Percentiles rank a stretch among this genome's conserved stretches.
These are phyloP conservation scores for Phaeosphaeriaceae sp. DNA, from an alignment of 2,329 filamentous ascomycete genomes.

Conservation along the genomic window DNA sequence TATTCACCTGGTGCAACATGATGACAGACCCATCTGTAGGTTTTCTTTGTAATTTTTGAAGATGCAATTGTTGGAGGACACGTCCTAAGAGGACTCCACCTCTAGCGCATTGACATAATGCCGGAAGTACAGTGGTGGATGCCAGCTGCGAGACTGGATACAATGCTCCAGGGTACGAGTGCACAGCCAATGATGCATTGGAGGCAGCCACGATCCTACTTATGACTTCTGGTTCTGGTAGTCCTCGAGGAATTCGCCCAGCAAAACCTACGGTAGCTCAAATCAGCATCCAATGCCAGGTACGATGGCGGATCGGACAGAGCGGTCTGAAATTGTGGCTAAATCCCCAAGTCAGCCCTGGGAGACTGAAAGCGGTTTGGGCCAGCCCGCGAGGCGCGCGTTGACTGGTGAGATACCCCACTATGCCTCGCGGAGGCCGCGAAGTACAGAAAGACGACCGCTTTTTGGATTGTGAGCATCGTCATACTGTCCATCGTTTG, in stretches of 20 bases:
- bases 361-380: slow-evolving; percentile 1
- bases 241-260: background rate
- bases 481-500: slow-evolving; percentile 22
- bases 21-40: no score
- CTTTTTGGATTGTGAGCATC: slow-evolving; percentile 18
- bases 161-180: no score
- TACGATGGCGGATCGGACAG: slow-evolving; percentile 10
- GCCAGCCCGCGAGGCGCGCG: slow-evolving; percentile 4
- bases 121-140: no score
- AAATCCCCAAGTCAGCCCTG: slow-evolving; percentile 7
- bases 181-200: no score
- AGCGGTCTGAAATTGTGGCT: slow-evolving; percentile 27
- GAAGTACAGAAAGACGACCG: slow-evolving; percentile 27
- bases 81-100: background rate
- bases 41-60: no score
- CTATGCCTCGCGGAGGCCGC: slow-evolving; percentile 21
- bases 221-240: no score
- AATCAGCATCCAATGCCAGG: slow-evolving; percentile 7
- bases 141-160: no score
- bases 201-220: no score
- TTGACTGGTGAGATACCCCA: slow-evolving; percentile 22
- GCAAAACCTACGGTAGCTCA: background rate
- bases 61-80: background rate
- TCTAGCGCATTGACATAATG: no score
- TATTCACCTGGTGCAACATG: background rate